Conservation (phyloP, 1,284 basidiomycete species). For the Tranzscheliella williamsii region DNA sequence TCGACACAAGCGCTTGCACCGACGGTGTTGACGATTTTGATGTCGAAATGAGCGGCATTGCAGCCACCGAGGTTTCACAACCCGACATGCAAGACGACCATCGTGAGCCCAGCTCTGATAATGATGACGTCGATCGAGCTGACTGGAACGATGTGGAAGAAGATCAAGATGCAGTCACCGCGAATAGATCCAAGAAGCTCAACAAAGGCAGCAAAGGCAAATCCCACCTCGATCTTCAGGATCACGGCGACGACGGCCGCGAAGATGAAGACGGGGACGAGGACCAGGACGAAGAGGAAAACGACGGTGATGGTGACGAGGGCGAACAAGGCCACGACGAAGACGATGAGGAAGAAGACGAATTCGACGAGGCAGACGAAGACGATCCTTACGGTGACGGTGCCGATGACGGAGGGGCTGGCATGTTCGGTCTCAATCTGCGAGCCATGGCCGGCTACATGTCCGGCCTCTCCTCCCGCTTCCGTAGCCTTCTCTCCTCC, state of each 20-base stretch:
- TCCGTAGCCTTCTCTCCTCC: slow-evolving; percentile 45
- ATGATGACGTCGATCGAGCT: slow-evolving; percentile 12
- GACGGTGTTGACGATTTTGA: too few relatives aligned
- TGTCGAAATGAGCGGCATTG: too few relatives aligned
- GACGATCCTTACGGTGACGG: slow-evolving; percentile 33
- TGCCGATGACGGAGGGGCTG: slow-evolving; percentile 20
- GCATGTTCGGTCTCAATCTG: slow-evolving; percentile 50
- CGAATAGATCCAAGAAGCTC: too few relatives aligned
- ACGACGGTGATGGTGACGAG: slow-evolving; percentile 13
- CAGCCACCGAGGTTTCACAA: too few relatives aligned
- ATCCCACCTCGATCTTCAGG: not conserved
- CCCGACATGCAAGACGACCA: too few relatives aligned
- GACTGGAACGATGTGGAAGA: slow-evolving; percentile 6
- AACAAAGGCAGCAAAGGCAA: not conserved
- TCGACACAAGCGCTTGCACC: too few relatives aligned
- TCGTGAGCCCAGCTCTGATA: too few relatives aligned
- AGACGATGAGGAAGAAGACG: slow-evolving; percentile 19
- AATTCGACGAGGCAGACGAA: slow-evolving; percentile 35
- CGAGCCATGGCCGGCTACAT: slow-evolving; percentile 55
- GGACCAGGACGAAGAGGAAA: slow-evolving; percentile 11
- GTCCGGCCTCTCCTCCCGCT: slow-evolving; percentile 43
- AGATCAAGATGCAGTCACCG: not conserved
- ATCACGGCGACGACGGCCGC: not conserved
- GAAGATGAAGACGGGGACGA: slow-evolving; percentile 9
- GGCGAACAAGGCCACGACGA: slow-evolving; percentile 13